Percentiles rank a stretch among this genome's conserved stretches.
Conservation (phyloP, 1,284 basidiomycete species). For the Gymnopus androsaceus region DNA sequence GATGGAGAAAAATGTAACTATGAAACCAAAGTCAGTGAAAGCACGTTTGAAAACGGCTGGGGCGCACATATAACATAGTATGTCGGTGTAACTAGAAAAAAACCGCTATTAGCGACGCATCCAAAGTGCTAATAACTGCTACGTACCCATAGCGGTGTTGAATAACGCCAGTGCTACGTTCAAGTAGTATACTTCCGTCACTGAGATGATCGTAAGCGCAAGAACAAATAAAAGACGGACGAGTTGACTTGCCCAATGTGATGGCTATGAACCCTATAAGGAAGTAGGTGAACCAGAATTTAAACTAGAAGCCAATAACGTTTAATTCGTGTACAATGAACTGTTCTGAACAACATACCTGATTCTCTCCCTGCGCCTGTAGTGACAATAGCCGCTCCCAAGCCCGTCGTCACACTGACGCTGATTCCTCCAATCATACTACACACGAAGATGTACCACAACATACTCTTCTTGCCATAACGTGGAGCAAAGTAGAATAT, state of each 20-base stretch:
- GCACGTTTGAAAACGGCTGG: not conserved
- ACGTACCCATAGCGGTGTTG: constrained; percentile 87
- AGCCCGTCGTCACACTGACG: constrained; percentile 93
- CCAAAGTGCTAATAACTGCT: constrained; percentile 13
- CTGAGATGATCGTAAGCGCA: constrained; percentile 31
- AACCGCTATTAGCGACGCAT: constrained; percentile 19
- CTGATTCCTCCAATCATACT: constrained; percentile 96
- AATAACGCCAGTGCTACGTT: constrained; percentile 96
- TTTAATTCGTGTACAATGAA: constrained; percentile 13
- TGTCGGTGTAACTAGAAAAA: constrained; percentile 72
- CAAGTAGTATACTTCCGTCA: constrained; percentile 93
- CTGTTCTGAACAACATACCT: constrained; percentile 45
- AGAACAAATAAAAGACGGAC: not conserved
- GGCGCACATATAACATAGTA: constrained; percentile 82
- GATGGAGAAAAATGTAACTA: constrained; percentile 89
- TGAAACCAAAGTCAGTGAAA: constrained; percentile 22
- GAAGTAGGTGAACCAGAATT: constrained; percentile 86
- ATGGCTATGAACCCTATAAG: constrained; percentile 82
- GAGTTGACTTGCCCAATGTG: constrained; percentile 62
- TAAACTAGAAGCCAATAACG: constrained; percentile 52
- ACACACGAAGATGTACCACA: constrained; percentile 94
- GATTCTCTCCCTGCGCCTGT: constrained; percentile 85
- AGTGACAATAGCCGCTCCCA: constrained; percentile 90
- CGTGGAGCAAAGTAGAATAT: constrained; percentile 83
- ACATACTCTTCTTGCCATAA: constrained; percentile 92